Evolutionary conservation across 1,284 basidiomycete genomes (phyloP).

Genomic region (Cerioporus squamosus): DNA sequence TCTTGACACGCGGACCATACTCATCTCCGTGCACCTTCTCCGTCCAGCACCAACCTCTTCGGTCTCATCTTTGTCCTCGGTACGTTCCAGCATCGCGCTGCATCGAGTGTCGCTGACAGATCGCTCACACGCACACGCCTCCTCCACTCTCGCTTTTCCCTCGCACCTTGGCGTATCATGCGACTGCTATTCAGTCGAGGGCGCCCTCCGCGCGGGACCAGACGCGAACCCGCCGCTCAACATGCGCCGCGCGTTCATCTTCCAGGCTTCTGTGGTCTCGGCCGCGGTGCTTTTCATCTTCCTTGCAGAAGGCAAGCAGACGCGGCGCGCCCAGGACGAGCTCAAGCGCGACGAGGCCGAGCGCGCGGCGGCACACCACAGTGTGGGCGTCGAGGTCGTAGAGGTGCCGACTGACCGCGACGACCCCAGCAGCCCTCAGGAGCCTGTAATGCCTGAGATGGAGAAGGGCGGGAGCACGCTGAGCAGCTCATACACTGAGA

Average conservation of each 20-base stretch:
- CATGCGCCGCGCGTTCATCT: constrained; percentile 67
- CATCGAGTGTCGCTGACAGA: not conserved
- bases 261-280: constrained; percentile 58
- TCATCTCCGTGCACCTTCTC: not conserved
- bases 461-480: too few species aligned
- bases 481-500: too few species aligned
- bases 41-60: constrained; percentile 62
- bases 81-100: constrained; percentile 35
- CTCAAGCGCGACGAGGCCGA: constrained; percentile 22
- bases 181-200: constrained; percentile 54
- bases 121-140: not conserved
- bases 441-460: too few species aligned
- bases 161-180: too few species aligned
- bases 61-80: constrained; percentile 68
- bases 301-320: constrained; percentile 60
- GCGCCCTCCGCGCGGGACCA: constrained; percentile 63
- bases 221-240: constrained; percentile 68
- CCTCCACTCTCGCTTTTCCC: not conserved
- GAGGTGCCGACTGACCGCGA: not conserved
- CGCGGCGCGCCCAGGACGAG: constrained; percentile 62
- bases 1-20: not conserved
- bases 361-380: not conserved
- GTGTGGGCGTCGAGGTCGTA: not conserved
- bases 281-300: constrained; percentile 45
- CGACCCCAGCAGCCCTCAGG: not conserved